Base-by-base conservation (phyloP, 495 filamentous ascomycete species). In the Aspergillus baeticus region DNA sequence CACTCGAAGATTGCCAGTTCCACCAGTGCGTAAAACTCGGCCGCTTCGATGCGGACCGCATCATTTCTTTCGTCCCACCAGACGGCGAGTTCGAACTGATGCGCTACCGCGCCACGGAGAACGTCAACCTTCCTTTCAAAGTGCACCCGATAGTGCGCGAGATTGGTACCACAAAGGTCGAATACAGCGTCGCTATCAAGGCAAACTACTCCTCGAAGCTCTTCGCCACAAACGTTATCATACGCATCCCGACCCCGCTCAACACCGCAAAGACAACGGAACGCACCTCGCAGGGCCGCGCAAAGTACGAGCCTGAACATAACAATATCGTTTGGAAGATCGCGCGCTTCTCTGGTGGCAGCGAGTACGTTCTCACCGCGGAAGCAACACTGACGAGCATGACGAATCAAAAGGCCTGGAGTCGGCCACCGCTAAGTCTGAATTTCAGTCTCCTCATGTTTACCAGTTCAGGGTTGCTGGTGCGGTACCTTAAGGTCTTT, bases 301-400 rank as follows among this genome's bases (percentile, higher is more conserved):
- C 95, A 34, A 97, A 96, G 74, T 99, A 99, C 72, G 95, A 99
- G 75, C 95, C 95, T 2, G 87, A 90, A 55, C 91, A 96, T 63
- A 99, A 99, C 74, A 89, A 93, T 64, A 98, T 99, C 60, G 89
- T 98, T 13, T 99, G 95, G 95, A 98, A 96, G 84, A 98, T 99
- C 57, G 87, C 92, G 21, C 84, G 95, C 23, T 98, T 99, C 75
- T 92, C 92, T 0, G 95, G 95, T 13, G 91, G 96, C 69, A 89
- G 86, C 71, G 95, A 99, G 77, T 98, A 85, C 63, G 92, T 98
- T 29, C 81, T 99, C 36, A 92, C 86, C 57, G 95, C 95, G 11
- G 95, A 98, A 69, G 95, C 95, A 56, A 89, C 86, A 52, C 77
- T 99, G 63, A 95, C 91, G 14, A 87, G 87, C 63, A 99, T 96